phyloP scores from a whole-genome alignment of 208 protist genomes.

The Acanthamoeba comandoni region DNA sequence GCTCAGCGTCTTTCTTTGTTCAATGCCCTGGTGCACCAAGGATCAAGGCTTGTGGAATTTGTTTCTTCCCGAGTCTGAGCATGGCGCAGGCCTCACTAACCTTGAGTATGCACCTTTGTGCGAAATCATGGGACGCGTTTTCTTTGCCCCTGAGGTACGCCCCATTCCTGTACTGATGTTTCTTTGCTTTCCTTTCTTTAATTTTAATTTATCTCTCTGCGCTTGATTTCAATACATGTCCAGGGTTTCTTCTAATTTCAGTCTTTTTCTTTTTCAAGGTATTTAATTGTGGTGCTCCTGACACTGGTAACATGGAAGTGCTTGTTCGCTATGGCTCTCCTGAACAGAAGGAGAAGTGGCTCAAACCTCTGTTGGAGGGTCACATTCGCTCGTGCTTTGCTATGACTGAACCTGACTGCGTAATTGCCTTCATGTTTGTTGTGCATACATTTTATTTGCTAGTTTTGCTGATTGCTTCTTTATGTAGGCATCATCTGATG shows the following conservation, averaged over 20 bases:
- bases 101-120: constrained; percentile 87
- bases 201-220: background rate
- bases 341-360: constrained; percentile 87
- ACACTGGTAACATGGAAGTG: constrained; percentile 93
- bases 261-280: background rate
- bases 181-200: constrained; percentile 3
- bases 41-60: constrained; percentile 90
- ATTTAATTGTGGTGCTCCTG: constrained; percentile 82
- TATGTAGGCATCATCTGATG: constrained; percentile 78
- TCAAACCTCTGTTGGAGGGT: constrained; percentile 88
- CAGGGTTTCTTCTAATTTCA: background rate
- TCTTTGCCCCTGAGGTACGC: constrained; percentile 84
- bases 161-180: constrained; percentile 31
- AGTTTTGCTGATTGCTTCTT: background rate
- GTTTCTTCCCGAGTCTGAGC: constrained; percentile 86
- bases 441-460: background rate
- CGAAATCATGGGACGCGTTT: constrained; percentile 84
- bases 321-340: constrained; percentile 84
- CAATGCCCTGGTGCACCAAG: too few species aligned
- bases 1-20: too few species aligned
- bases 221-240: background rate
- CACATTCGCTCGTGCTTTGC: constrained; percentile 89
- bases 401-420: constrained; percentile 91
- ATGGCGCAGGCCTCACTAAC: constrained; percentile 82
- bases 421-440: background rate